Evolutionary conservation across 805 yeast species (phyloP), one percentile per base, ranked within the genome.

Genomic region (Lachancea sp.): DNA sequence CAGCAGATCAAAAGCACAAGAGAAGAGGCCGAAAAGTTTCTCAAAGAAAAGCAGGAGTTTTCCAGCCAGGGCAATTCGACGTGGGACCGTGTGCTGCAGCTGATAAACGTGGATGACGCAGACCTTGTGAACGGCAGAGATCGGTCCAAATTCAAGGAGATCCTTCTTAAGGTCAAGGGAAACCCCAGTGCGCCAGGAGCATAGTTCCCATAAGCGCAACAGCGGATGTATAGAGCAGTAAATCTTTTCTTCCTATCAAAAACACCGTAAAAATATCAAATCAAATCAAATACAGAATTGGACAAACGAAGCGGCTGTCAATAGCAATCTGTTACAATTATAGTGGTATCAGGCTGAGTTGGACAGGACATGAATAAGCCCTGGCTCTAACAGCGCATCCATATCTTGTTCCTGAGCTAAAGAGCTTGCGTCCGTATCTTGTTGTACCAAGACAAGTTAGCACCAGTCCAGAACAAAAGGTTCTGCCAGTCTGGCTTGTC

Each of bases 131-230:
- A 66, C 38, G 72, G 67, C 29, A 73, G 82, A 59, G 90, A 85
- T 63, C 83, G 82, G 70, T 65, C 83, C 6, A 74, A 85, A 51
- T 84, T 85, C 67, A 78, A 79, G 58, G 83, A 76, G 51, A 71
- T 85, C 49, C 71, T 85, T 59, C 66, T 69, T 46, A 77, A 79
- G 50, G 72, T 85, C 58, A 80, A 81, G 69, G 85, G 82, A 34
- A 85, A 84, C 54, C 75, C 74, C 40, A 72, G 74, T 49, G 91
- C 79, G 40, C 93, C 93, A 20, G 91, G 90, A 32, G 89, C 88
- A 32, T 42, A 25, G 31, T n/a, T 17, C 17, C 4, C n/a, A 3
- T 36, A 25, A 20, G 19, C 20, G 38, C 25, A 22, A 22, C 8
- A 22, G 25, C 25, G 8, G 25, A 8, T 22, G 25, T 22, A 22